A percentile compares a stretch with the other conserved stretches of the same genome.
phyloP scores from a whole-genome alignment of 2,329 filamentous ascomycete genomes.

The Cercospora brassicicola region DNA sequence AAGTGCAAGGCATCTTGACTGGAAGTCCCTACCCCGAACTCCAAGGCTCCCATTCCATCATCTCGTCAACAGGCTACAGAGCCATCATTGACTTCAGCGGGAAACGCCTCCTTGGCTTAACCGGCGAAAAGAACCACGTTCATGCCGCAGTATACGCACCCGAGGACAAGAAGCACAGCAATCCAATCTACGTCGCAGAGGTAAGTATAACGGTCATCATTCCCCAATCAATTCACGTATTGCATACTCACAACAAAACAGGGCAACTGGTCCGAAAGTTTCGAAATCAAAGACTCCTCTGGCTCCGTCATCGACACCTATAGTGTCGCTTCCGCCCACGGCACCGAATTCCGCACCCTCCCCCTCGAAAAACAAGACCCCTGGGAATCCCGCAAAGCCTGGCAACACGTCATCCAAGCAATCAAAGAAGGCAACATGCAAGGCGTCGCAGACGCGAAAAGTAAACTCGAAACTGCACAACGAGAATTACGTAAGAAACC shows the following conservation, averaged over 20 bases:
- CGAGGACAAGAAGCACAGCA: conserved; percentile 37
- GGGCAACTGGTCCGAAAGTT: conserved; percentile 46
- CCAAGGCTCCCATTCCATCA: conserved; percentile 44
- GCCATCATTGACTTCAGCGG: conserved; percentile 49
- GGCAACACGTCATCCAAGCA: conserved; percentile 44
- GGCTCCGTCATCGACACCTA: too few relatives aligned
- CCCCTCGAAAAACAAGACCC: conserved; percentile 45
- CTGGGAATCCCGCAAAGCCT: conserved; percentile 49
- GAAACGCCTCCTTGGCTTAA: conserved; percentile 43
- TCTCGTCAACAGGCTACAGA: conserved; percentile 45
- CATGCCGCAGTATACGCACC: conserved; percentile 40
- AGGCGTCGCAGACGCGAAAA: conserved; percentile 37
- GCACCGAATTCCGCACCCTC: conserved; percentile 31
- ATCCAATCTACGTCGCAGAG: conserved; percentile 22
- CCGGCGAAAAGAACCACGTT: conserved; percentile 47
- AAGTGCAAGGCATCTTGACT: conserved; percentile 48
- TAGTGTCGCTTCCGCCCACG: conserved; percentile 30
- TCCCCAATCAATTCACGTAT: not conserved
- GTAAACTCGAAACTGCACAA: conserved; percentile 40
- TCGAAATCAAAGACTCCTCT: conserved; percentile 42
- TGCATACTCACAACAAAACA: conserved; percentile 24
- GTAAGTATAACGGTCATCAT: not conserved
- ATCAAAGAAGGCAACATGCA: conserved; percentile 51
- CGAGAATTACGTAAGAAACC: conserved; percentile 45
- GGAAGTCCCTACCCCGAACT: conserved; percentile 50